Evolutionary conservation across 495 filamentous ascomycete genomes (phyloP), one percentile per base, ranked within the genome.

Genomic region (Wilcoxina mikolae): DNA sequence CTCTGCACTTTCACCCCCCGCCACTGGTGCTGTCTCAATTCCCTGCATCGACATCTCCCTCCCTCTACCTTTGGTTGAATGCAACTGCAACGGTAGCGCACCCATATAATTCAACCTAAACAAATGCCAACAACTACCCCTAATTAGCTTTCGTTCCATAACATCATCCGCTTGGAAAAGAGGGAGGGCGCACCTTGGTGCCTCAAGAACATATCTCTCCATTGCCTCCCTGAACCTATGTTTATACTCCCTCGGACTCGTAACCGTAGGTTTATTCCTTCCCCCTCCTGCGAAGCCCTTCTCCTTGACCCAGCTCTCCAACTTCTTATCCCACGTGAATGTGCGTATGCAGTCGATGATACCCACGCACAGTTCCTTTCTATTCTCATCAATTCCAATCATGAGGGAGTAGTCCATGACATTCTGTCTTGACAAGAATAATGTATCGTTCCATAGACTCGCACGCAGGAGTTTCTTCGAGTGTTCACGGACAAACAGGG

Each of bases 321-420:
- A 76, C 62, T 93, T 95, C 73, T 99, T 99, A 70, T 99, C 91
- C 91, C 93, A 99, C 11, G 91, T 99, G 65, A 95, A 99, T 0
- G 91, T 99, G 35, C 91, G 80, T 58, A 99, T 96, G 67, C 88
- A 95, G 64, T 99, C 91, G 60, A 99, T 96, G 60, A 99, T 95
- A 2, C 91, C 91, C 15, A 99, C 89, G 4, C 95, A 83, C 31
- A 99, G 75, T 71, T 99, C 91, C 56, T 85, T 85, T 39, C 80
- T 75, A 35, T 73, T 73, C 61, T 98, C 93, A 62, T 96, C 89
- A 43, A 99, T 88, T 17, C 91, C 91, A 43, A 95, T 87, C 91
- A 99, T 99, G 29, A 99, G 74, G 20, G 84, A 90, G 69, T 99
- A 99, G 67, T 99, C 91, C 91, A 99, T 99, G 46, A 99, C 91